These are phyloP conservation scores for Mycena filopes DNA, from an alignment of 768 basidiomycete genomes.

Conservation along the genomic window DNA sequence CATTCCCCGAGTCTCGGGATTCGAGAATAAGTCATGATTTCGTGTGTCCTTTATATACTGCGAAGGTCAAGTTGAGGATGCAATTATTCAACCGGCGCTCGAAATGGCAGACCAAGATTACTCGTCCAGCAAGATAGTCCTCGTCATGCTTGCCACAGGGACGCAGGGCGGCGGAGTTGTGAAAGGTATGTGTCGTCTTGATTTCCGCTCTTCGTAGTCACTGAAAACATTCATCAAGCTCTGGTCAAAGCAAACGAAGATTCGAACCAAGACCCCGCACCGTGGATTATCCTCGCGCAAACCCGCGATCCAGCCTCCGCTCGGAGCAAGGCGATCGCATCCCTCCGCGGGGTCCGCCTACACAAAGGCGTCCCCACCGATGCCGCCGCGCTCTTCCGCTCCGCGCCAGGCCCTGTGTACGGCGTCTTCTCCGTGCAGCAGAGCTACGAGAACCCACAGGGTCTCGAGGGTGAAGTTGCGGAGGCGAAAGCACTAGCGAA, in stretches of 20 bases:
- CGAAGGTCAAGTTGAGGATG: no score
- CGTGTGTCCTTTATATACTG: no score
- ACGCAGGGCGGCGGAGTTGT: conserved; percentile 27
- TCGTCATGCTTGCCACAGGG: conserved; percentile 29
- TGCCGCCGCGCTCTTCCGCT: conserved; percentile 15
- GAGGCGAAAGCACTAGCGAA: conserved; percentile 27
- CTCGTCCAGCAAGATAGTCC: conserved; percentile 11
- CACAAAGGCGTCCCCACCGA: conserved; percentile 22
- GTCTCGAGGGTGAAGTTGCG: conserved; percentile 13
- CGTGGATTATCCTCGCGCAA: conserved; percentile 32
- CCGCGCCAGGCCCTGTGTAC: conserved; percentile 22
- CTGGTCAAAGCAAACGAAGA: conserved; percentile 19
- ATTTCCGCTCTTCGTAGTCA: no score
- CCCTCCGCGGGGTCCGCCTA: conserved; percentile 21
- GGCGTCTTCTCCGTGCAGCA: conserved; percentile 32
- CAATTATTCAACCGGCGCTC: no score
- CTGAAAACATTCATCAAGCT: not conserved
- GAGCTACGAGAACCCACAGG: conserved; percentile 25
- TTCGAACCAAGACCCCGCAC: not conserved
- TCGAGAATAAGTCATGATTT: no score
- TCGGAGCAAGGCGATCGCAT: conserved; percentile 16
- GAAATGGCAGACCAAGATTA: not conserved
- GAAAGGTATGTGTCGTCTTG: not conserved
- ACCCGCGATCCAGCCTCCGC: conserved; percentile 18
- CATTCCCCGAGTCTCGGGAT: no score